Evolutionary conservation across 2,329 filamentous ascomycete species (phyloP), one percentile per base, ranked within the genome.

Genomic region (Penicillium sp.): DNA sequence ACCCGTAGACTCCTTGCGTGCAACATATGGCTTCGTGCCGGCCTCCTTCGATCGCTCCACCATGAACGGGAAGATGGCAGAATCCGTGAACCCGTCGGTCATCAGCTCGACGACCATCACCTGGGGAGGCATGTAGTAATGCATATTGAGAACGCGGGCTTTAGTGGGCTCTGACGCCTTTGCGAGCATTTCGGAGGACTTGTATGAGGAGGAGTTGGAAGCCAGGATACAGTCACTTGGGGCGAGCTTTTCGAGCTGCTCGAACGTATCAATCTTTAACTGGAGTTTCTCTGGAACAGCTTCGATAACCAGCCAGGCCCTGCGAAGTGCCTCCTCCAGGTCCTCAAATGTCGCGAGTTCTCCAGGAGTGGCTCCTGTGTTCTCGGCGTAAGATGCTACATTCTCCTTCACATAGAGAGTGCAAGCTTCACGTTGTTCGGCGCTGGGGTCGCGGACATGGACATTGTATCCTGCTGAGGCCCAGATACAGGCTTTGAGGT

Each of bases 291-390:
- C 84, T 0, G 82, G 83, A 0, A 85, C 78, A 14, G 78, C 81
- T 68, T 84, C 83, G 59, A 84, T 77, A n/a, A 84, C 79, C 5
- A 84, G 73, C 83, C 81, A 86, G 2, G 82, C 78, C 37, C 80
- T 70, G 1, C 68, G 54, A 5, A 85, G 77, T 0, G 82, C 79
- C 0, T 65, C 53, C 7, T 72, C 58, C 1, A 84, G 64, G 31
- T 77, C 72, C 5, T 75, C 71, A n/a, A 76, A 73, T 2, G 73
- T 73, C 10, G 67, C 55, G 0, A 72, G 66, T 0, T 59, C 68
- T 0, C 78, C 79, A 54, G 71, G 70, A 25, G 65, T 60, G 0
- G 67, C 65, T 25, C 63, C 65, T 2, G 71, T 71, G 3, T 66
- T 59, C 3, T 66, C 57, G 52, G 75, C 73, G 52, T 74, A 76